Evolutionary conservation across 345 rosid species (phyloP).

Genomic region (Laguncularia racemosa): DNA sequence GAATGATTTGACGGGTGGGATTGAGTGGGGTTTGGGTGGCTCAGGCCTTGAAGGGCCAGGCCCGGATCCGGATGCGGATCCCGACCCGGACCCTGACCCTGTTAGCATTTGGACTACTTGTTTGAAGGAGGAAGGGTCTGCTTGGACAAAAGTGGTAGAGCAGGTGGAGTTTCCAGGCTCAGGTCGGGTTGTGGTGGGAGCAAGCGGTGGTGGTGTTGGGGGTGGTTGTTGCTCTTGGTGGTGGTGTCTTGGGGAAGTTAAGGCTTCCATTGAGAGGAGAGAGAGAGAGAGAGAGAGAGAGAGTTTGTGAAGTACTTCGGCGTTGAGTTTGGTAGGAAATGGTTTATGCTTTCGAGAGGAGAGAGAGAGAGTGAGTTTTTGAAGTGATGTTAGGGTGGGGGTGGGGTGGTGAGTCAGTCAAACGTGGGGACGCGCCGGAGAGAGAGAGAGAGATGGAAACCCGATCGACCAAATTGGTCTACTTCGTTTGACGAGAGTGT

Average conservation of each 20-base stretch:
- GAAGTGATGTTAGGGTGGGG: constrained; percentile 34
- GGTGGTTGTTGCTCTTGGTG: constrained; percentile 18
- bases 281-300: too few species aligned
- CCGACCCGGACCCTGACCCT: constrained; percentile 48
- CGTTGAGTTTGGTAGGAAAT: constrained; percentile 11
- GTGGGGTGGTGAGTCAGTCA: constrained; percentile 3
- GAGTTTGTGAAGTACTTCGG: constrained; percentile 13
- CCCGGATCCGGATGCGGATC: constrained; percentile 43
- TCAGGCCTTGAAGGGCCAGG: too few species aligned
- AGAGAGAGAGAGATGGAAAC: neutral
- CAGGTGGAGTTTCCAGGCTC: constrained; percentile 61
- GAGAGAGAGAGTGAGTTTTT: too few species aligned
- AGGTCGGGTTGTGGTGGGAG: constrained; percentile 70
- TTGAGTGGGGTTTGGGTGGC: too few species aligned
- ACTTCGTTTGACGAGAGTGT: too few species aligned
- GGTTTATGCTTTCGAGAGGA: too few species aligned
- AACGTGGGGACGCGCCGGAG: neutral
- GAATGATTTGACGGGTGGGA: neutral
- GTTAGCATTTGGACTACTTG: constrained; percentile 98
- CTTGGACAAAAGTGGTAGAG: constrained; percentile 98
- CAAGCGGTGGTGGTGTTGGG: constrained; percentile 9
- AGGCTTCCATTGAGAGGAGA: neutral
- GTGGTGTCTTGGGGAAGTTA: too few species aligned
- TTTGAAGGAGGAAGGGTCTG: constrained; percentile 85
- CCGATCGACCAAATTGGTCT: too few species aligned